Percentiles rank a stretch among this genome's conserved stretches.
Evolutionary conservation across 768 basidiomycete species (phyloP).

Genomic region (Polyporus arcularius): DNA sequence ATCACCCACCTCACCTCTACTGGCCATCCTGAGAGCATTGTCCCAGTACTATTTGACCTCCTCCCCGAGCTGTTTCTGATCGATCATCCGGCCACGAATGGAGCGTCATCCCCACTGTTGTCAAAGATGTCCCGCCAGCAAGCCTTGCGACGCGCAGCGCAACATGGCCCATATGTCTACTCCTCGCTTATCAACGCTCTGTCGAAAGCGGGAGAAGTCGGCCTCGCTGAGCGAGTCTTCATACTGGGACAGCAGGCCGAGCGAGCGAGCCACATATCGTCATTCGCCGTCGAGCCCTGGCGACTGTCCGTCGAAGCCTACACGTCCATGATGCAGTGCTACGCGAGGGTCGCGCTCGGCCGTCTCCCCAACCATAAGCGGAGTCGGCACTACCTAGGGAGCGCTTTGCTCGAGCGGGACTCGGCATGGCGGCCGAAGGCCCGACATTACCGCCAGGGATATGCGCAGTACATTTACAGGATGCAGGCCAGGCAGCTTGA

Average conservation of each 20-base stretch:
- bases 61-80: conserved; percentile 53
- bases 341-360: conserved; percentile 46
- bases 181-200: conserved; percentile 61
- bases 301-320: conserved; percentile 65
- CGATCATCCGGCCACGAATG: conserved; percentile 37
- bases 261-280: conserved; percentile 47
- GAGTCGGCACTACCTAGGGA: conserved; percentile 1
- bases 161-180: conserved; percentile 62
- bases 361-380: conserved; percentile 14
- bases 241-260: conserved; percentile 61
- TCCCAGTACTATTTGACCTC: conserved; percentile 49
- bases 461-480: conserved; percentile 34
- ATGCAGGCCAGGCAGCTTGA: background rate
- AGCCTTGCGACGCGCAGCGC: conserved; percentile 43
- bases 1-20: conserved; percentile 53
- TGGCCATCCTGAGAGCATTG: conserved; percentile 47
- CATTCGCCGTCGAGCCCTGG: conserved; percentile 50
- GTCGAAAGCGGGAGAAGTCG: conserved; percentile 52
- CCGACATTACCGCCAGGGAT: conserved; percentile 35
- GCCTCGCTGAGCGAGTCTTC: conserved; percentile 67
- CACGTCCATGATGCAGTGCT: conserved; percentile 69
- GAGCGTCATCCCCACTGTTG: background rate
- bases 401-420: background rate
- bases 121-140: conserved; percentile 24
- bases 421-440: conserved; percentile 21